These are phyloP conservation scores for Backusella circina DNA, from an alignment of 192 early-diverging fungal species.

Conservation along the genomic window DNA sequence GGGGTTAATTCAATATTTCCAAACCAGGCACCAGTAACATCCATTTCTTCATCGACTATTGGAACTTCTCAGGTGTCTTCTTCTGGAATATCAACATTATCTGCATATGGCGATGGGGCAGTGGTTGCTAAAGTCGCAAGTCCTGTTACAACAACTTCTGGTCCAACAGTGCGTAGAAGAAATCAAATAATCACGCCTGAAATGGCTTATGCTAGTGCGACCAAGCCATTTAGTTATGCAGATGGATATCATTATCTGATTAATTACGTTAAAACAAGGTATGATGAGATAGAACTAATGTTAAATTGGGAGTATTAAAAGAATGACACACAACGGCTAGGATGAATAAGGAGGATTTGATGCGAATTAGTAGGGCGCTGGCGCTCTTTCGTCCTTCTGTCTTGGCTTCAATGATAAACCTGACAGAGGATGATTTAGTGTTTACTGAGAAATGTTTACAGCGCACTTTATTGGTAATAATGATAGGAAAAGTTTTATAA, in stretches of 20 bases:
- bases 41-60: slow-evolving; percentile 5
- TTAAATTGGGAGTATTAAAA: not conserved
- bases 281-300: not conserved
- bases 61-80: slow-evolving; percentile 2
- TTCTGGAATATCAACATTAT: slow-evolving; percentile 18
- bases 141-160: slow-evolving; percentile 12
- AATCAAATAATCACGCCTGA: slow-evolving; percentile 44
- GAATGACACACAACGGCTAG: slow-evolving; percentile 36
- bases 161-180: slow-evolving; percentile 12
- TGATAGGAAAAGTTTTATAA: not conserved
- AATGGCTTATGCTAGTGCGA: slow-evolving; percentile 81
- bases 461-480: slow-evolving; percentile 73
- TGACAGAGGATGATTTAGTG: slow-evolving; percentile 89
- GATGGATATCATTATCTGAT: slow-evolving; percentile 93
- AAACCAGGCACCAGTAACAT: not conserved
- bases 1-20: not conserved
- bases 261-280: slow-evolving; percentile 73
- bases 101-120: slow-evolving; percentile 21
- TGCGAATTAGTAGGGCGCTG: slow-evolving; percentile 89
- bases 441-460: slow-evolving; percentile 98
- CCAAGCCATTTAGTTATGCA: slow-evolving; percentile 85
- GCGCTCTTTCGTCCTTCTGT: slow-evolving; percentile 93
- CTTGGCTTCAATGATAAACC: slow-evolving; percentile 90
- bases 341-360: slow-evolving; percentile 85
- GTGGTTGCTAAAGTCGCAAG: slow-evolving; percentile 24